phyloP scores from a whole-genome alignment of 2,329 filamentous ascomycete species.

The Ceratocystis ficicola region DNA sequence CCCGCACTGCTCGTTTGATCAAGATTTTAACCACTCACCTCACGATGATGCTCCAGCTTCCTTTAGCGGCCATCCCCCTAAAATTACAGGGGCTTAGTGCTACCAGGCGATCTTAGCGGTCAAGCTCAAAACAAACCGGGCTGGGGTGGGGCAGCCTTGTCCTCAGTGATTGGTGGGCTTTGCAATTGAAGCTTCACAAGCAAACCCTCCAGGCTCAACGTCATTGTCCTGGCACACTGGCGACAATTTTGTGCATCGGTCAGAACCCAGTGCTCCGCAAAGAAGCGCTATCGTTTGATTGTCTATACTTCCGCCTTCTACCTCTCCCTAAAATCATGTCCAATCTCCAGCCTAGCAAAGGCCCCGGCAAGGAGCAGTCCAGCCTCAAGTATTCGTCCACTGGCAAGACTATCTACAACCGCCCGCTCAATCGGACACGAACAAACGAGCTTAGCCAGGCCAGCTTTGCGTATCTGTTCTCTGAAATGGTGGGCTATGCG shows the following conservation, averaged over 20 bases:
- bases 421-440: constrained; percentile 80
- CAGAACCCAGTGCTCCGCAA: not conserved
- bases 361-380: constrained; percentile 38
- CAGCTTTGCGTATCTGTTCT: constrained; percentile 91
- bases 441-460: constrained; percentile 82
- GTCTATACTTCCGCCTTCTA: not conserved
- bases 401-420: constrained; percentile 96
- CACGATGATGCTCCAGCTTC: not conserved
- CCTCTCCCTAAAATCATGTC: constrained; percentile 33
- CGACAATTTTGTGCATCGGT: not conserved
- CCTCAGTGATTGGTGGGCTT: constrained; percentile 5
- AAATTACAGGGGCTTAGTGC: not conserved
- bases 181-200: not conserved
- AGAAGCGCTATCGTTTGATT: not conserved
- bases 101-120: not conserved
- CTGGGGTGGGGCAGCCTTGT: constrained; percentile 22
- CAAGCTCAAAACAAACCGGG: not conserved
- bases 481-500: constrained; percentile 92
- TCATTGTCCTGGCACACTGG: not conserved
- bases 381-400: constrained; percentile 80
- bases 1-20: not conserved
- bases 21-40: not conserved
- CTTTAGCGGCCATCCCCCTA: not conserved
- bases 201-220: constrained; percentile 6
- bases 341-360: constrained; percentile 38